Evolutionary conservation across 2,329 filamentous ascomycete genomes (phyloP).

Genomic region (Alternaria alternata): DNA sequence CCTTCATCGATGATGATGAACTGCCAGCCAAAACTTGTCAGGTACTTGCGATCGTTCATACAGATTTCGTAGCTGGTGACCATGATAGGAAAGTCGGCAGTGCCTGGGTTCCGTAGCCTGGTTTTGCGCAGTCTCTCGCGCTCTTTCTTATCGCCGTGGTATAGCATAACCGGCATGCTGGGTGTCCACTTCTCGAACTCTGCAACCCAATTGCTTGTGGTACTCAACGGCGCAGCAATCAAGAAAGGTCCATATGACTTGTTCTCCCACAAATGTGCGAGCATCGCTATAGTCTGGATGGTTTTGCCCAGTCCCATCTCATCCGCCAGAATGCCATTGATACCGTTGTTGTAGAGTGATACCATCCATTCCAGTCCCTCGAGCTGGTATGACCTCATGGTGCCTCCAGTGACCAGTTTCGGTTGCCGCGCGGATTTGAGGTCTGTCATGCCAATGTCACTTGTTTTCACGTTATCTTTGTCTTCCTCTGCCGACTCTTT

Average conservation of each 20-base stretch:
- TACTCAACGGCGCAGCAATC: constrained; percentile 89
- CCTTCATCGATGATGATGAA: constrained; percentile 99
- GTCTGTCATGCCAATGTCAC: constrained; percentile 70
- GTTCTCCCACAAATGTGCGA: constrained; percentile 86
- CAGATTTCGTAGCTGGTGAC: constrained; percentile 98
- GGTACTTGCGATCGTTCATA: constrained; percentile 82
- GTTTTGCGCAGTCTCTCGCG: constrained; percentile 78
- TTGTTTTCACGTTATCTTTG: constrained; percentile 65
- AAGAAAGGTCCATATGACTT: constrained; percentile 89
- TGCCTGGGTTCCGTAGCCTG: constrained; percentile 73
- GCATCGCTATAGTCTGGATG: constrained; percentile 85
- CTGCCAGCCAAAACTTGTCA: constrained; percentile 90
- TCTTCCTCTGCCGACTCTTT: constrained; percentile 66
- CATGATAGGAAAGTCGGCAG: constrained; percentile 83
- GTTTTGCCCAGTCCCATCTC: constrained; percentile 97
- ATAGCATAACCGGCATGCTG: constrained; percentile 84
- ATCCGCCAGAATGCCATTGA: constrained; percentile 90
- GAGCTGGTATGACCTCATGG: constrained; percentile 92
- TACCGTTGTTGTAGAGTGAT: constrained; percentile 82
- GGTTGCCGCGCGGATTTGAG: constrained; percentile 86
- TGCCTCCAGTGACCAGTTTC: constrained; percentile 81
- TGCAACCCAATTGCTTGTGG: constrained; percentile 93
- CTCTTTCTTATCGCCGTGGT: constrained; percentile 83
- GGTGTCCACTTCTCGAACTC: constrained; percentile 94
- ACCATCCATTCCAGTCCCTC: constrained; percentile 95